Percentiles rank a stretch among this genome's conserved stretches.
Evolutionary conservation across 176 grass and related monocot species (phyloP).

Genomic region (Poa pratensis): DNA sequence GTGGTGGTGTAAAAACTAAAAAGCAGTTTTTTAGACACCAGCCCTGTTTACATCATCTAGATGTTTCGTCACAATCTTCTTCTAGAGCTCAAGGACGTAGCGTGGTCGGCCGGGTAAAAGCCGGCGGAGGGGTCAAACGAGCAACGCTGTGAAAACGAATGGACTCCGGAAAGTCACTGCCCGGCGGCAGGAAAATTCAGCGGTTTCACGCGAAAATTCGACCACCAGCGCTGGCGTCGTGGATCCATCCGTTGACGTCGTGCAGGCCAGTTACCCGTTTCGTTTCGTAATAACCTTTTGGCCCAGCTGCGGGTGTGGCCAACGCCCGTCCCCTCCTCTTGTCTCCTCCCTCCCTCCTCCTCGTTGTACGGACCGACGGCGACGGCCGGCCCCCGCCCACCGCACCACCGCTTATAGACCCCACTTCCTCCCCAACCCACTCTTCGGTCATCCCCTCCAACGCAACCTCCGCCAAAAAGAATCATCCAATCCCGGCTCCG

Average conservation of each 20-base stretch:
- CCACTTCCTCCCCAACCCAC: neutral
- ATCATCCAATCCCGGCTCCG: slow-evolving; percentile 7
- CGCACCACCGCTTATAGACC: slow-evolving; percentile 31
- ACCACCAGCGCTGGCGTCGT: neutral
- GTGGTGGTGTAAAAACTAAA: too few relatives aligned
- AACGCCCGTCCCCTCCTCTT: neutral
- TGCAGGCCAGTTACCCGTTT: neutral
- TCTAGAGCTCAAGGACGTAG: too few relatives aligned
- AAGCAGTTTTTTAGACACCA: too few relatives aligned
- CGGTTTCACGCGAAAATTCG: neutral
- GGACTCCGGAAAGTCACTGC: neutral
- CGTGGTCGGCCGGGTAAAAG: neutral
- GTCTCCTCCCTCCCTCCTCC: neutral
- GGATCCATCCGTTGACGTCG: neutral
- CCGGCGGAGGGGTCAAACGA: neutral
- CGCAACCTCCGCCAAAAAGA: neutral
- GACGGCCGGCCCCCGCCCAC: slow-evolving; percentile 34
- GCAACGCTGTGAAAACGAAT: neutral
- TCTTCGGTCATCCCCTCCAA: neutral
- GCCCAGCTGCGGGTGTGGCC: slow-evolving; percentile 13
- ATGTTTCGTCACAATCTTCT: too few relatives aligned
- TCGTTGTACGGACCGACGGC: slow-evolving; percentile 41
- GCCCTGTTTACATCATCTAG: too few relatives aligned
- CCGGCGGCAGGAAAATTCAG: neutral
- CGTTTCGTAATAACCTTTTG: neutral